phyloP scores from a whole-genome alignment of 2,329 filamentous ascomycete species.

The Cercospora sesami region DNA sequence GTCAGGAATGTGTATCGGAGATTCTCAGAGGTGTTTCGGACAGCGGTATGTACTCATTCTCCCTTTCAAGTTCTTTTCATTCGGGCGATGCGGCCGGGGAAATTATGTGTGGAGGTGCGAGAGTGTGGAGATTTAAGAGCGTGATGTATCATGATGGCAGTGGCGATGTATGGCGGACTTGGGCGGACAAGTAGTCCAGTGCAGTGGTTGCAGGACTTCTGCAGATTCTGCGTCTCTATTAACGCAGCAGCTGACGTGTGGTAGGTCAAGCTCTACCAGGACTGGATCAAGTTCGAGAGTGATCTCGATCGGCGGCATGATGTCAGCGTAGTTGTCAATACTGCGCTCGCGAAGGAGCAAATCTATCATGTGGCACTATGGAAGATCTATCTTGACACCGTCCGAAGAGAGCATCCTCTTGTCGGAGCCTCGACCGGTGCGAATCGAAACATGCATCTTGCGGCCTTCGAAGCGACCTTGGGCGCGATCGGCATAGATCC shows the following conservation, averaged over 20 bases:
- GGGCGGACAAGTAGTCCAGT: neutral
- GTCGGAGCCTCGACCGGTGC: constrained; percentile 74
- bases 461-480: constrained; percentile 90
- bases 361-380: constrained; percentile 73
- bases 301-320: constrained; percentile 77
- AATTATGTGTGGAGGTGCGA: no score
- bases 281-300: constrained; percentile 86
- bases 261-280: constrained; percentile 8
- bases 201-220: neutral
- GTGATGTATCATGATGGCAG: neutral
- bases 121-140: neutral
- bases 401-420: constrained; percentile 85
- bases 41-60: constrained; percentile 67
- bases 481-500: constrained; percentile 87
- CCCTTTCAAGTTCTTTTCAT: neutral
- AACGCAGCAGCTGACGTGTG: neutral
- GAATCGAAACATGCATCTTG: constrained; percentile 75
- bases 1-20: constrained; percentile 78
- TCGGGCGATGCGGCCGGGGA: neutral
- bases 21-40: constrained; percentile 84
- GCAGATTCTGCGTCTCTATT: neutral
- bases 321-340: constrained; percentile 80
- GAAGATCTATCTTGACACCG: constrained; percentile 92
- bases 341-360: constrained; percentile 73
- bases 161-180: neutral